phyloP scores from a whole-genome alignment of 2,329 filamentous ascomycete genomes.

The Cadophora sp. region DNA sequence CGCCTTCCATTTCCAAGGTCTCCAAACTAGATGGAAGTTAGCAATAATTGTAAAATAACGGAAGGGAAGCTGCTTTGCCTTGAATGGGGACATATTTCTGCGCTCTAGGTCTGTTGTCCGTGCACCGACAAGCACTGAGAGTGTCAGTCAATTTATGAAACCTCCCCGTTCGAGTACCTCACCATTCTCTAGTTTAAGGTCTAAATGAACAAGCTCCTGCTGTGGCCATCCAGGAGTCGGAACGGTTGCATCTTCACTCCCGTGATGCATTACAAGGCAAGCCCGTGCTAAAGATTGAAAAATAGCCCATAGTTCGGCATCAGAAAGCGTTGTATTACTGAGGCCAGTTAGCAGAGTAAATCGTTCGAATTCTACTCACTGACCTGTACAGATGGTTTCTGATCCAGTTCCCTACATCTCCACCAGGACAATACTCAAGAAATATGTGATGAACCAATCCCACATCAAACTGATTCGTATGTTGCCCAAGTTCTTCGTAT shows the following conservation, averaged over 20 bases:
- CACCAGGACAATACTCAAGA: constrained; percentile 28
- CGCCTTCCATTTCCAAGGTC: constrained; percentile 1
- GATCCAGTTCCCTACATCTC: constrained; percentile 18
- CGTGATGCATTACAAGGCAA: constrained; percentile 24
- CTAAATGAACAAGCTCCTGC: constrained; percentile 27
- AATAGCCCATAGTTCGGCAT: constrained; percentile 24
- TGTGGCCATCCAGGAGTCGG: not conserved
- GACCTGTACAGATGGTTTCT: not conserved
- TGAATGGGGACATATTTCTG: constrained; percentile 17
- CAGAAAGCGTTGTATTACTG: not conserved
- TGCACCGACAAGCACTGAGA: constrained; percentile 19
- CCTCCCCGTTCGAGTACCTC: not conserved
- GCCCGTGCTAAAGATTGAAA: constrained; percentile 28
- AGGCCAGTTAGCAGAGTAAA: not conserved
- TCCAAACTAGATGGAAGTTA: not conserved
- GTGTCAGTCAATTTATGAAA: not conserved
- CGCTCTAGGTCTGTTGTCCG: constrained; percentile 20
- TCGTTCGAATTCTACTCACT: not conserved
- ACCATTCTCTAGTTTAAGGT: constrained; percentile 28
- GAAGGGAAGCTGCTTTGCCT: not conserved
- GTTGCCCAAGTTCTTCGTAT: constrained; percentile 26
- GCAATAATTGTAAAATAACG: not conserved
- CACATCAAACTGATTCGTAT: constrained; percentile 4
- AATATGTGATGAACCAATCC: constrained; percentile 30
- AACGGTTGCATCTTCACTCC: constrained; percentile 16